Conservation (phyloP, 345 rosid species). For the Physaria fendleri region DNA sequence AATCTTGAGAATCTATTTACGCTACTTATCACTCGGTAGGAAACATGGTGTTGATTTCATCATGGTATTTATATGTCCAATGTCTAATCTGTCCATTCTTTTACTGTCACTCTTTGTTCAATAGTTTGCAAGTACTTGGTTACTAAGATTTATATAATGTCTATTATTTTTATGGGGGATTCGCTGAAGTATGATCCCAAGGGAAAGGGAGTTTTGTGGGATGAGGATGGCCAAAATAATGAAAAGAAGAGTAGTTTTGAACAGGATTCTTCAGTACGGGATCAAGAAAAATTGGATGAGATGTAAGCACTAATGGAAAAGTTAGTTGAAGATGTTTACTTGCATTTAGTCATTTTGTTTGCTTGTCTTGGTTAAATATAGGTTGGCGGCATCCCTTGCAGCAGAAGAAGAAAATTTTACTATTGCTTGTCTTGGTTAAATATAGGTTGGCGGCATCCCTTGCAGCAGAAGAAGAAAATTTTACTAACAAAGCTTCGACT, state of each 20-base stretch:
- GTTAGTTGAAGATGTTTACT: conserved; percentile 4
- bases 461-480: conserved; percentile 38
- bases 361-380: conserved; percentile 30
- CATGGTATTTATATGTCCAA: not conserved
- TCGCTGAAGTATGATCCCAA: conserved; percentile 35
- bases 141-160: not conserved
- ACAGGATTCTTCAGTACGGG: conserved; percentile 21
- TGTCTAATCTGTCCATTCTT: not conserved
- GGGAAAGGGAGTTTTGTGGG: conserved; percentile 40
- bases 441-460: conserved; percentile 68
- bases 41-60: not conserved
- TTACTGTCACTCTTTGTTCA: not conserved
- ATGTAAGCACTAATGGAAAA: conserved; percentile 44
- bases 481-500: conserved; percentile 32
- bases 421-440: conserved; percentile 22
- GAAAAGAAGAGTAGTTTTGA: conserved; percentile 8
- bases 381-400: conserved; percentile 64
- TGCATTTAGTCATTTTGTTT: conserved; percentile 13
- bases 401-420: no score
- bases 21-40: not conserved
- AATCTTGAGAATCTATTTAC: not conserved
- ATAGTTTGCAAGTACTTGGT: not conserved
- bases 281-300: conserved; percentile 57
- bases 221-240: conserved; percentile 22
- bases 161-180: not conserved